Evolutionary conservation across 257 asterid species (phyloP).

Genomic region (Lithospermum erythrorhizon): DNA sequence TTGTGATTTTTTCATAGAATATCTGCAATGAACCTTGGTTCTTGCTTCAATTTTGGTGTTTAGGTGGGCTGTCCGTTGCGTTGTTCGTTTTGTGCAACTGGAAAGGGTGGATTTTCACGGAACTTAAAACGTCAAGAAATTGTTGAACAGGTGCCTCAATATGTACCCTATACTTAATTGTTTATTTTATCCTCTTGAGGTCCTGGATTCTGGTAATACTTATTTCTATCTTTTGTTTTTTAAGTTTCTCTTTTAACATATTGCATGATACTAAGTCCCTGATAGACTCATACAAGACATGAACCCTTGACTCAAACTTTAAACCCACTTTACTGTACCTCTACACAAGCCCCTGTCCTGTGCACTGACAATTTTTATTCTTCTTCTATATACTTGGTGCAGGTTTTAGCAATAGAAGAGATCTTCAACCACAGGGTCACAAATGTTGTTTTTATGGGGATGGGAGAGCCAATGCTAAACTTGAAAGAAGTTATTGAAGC

Average conservation of each 20-base stretch:
- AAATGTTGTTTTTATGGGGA: conserved; percentile 96
- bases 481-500: conserved; percentile 90
- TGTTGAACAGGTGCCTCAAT: conserved; percentile 64
- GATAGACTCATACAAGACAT: too few relatives aligned
- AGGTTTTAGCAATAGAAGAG: conserved; percentile 93
- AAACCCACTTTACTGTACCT: not conserved
- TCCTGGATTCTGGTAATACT: not conserved
- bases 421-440: conserved; percentile 77
- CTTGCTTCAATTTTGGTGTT: conserved; percentile 14
- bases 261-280: too few relatives aligned
- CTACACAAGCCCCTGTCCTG: not conserved
- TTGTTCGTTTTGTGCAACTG: conserved; percentile 95
- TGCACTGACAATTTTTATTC: not conserved
- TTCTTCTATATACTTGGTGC: conserved; percentile 11
- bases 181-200: not conserved
- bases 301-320: too few relatives aligned
- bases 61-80: conserved; percentile 96
- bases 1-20: not conserved
- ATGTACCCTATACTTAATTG: conserved; percentile 4
- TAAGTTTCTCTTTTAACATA: too few relatives aligned
- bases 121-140: conserved; percentile 90
- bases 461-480: conserved; percentile 99
- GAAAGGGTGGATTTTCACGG: conserved; percentile 91
- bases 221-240: not conserved
- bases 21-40: not conserved